Conservation (phyloP, 495 filamentous ascomycete genomes). For the Chaetomium tenue region DNA sequence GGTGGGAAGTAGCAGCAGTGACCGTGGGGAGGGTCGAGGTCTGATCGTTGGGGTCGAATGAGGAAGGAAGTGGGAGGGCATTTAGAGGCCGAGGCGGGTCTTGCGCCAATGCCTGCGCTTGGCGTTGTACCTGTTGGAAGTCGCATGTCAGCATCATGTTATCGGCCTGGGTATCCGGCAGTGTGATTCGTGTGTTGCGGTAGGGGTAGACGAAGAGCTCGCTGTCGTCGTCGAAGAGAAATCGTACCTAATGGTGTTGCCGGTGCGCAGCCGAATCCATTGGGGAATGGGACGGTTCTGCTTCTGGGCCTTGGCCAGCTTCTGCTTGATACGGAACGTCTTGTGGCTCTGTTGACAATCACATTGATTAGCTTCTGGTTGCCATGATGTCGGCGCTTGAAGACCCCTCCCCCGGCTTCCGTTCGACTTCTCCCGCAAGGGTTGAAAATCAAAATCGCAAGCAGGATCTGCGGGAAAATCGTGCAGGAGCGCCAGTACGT, state of each 20-base stretch:
- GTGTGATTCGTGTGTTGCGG: neutral
- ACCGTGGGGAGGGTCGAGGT: conserved; percentile 12
- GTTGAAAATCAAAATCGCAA: conserved; percentile 11
- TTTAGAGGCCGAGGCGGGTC: conserved; percentile 97
- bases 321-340: conserved; percentile 99
- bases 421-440: conserved; percentile 2
- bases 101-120: conserved; percentile 99
- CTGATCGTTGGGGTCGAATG: conserved; percentile 33
- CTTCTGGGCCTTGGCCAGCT: conserved; percentile 99
- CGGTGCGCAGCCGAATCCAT: conserved; percentile 97
- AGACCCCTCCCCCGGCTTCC: conserved; percentile 13
- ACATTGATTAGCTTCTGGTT: conserved; percentile 23
- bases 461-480: conserved; percentile 1
- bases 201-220: neutral
- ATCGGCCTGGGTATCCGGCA: neutral
- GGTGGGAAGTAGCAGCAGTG: conserved; percentile 20
- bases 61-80: conserved; percentile 31
- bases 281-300: conserved; percentile 99
- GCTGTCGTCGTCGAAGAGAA: conserved; percentile 9
- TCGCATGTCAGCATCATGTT: conserved; percentile 10
- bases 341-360: conserved; percentile 79
- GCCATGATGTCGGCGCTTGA: conserved; percentile 2
- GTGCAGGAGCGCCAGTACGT: conserved; percentile 41
- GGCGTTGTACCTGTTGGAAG: conserved; percentile 83
- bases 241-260: conserved; percentile 95